phyloP scores from a whole-genome alignment of 352 stramenopile species.

The Phytophthora sp. region DNA sequence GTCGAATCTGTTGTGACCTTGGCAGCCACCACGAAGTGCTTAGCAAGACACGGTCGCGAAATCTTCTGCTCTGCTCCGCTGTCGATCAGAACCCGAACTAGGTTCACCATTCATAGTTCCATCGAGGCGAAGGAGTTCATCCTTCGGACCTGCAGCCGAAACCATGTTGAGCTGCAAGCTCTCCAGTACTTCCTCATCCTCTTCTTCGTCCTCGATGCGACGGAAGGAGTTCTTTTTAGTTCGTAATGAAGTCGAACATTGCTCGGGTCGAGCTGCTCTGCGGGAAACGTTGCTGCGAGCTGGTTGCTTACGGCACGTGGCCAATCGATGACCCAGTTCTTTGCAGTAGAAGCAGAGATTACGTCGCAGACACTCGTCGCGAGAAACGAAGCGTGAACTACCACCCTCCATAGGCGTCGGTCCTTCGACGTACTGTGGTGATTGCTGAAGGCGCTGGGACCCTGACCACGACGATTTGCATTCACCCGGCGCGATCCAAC shows the following conservation, averaged over 20 bases:
- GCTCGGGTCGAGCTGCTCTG: background rate
- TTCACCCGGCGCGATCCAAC: background rate
- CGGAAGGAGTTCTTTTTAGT: background rate
- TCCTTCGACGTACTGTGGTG: background rate
- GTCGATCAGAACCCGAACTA: constrained; percentile 6
- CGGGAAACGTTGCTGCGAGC: background rate
- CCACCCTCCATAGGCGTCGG: constrained; percentile 5
- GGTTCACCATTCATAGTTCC: constrained; percentile 4
- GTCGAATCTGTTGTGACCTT: constrained; percentile 5
- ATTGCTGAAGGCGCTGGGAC: no score
- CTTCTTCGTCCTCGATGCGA: background rate
- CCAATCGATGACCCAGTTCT: background rate
- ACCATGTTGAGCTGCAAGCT: background rate
- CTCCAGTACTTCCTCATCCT: background rate
- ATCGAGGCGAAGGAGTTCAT: background rate
- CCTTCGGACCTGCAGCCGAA: background rate
- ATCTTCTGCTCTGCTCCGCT: constrained; percentile 14
- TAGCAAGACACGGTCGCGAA: background rate
- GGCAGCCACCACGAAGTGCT: background rate
- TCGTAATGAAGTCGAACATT: background rate
- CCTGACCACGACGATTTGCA: background rate
- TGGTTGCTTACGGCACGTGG: background rate
- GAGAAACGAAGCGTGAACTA: background rate
- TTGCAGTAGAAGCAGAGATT: constrained; percentile 13
- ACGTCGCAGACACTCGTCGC: constrained; percentile 7